phyloP scores from a whole-genome alignment of 2,329 filamentous ascomycete genomes.

The Chaetothyriales sp. region DNA sequence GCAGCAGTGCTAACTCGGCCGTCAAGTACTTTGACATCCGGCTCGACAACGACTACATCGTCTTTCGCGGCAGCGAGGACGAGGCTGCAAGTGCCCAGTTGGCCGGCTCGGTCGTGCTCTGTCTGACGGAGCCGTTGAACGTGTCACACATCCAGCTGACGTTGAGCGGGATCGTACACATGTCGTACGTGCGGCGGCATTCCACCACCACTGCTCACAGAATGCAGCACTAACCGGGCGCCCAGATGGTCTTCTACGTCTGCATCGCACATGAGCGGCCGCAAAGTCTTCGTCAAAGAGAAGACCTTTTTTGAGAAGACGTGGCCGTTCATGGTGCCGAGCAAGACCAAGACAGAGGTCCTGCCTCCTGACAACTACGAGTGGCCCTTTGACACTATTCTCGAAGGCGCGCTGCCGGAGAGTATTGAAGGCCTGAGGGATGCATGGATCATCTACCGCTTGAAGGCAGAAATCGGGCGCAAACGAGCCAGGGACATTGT shows the following conservation, averaged over 20 bases:
- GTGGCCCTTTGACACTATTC: slow-evolving; percentile 62
- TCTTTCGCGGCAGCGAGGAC: slow-evolving; percentile 60
- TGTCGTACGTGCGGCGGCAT: slow-evolving; percentile 42
- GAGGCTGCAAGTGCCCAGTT: slow-evolving; percentile 64
- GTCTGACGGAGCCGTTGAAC: slow-evolving; percentile 53
- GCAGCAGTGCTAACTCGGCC: slow-evolving; percentile 25
- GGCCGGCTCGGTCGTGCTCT: slow-evolving; percentile 61
- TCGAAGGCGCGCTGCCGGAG: slow-evolving; percentile 60
- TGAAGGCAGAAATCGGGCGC: slow-evolving; percentile 83
- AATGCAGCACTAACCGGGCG: neutral
- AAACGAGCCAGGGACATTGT: slow-evolving; percentile 81
- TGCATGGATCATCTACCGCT: slow-evolving; percentile 74
- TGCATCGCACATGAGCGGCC: slow-evolving; percentile 21
- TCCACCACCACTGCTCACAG: neutral
- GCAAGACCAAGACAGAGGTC: slow-evolving; percentile 37
- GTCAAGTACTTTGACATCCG: slow-evolving; percentile 41
- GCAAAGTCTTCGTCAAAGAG: slow-evolving; percentile 22
- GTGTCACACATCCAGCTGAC: slow-evolving; percentile 62
- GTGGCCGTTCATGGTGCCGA: slow-evolving; percentile 53
- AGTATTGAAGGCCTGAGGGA: slow-evolving; percentile 81
- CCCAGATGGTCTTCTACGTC: slow-evolving; percentile 15
- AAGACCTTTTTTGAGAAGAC: slow-evolving; percentile 51
- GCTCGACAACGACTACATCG: slow-evolving; percentile 64
- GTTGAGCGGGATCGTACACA: slow-evolving; percentile 54
- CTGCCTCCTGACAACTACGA: slow-evolving; percentile 67